Evolutionary conservation across 2,329 filamentous ascomycete species (phyloP), one percentile per base, ranked within the genome.

Genomic region (Fusarium begoniae): DNA sequence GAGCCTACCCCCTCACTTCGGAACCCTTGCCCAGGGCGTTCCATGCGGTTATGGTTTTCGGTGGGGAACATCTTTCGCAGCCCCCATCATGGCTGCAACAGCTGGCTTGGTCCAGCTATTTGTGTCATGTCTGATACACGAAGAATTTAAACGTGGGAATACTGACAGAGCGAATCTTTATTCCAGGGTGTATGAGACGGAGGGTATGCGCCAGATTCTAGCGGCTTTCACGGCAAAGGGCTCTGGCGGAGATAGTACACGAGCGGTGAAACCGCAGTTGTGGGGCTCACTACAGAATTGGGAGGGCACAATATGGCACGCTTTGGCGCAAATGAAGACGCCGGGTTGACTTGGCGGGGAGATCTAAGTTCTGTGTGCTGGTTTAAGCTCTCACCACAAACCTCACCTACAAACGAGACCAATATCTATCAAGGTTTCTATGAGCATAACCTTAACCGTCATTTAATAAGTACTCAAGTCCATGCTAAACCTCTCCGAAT

Each of bases 81-180:
- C 44, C 2, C 44, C 44, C 12, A 28, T 47, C 12, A 28, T 47
- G 26, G 44, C 44, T 11, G 44, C 44, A 13, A 47, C 44, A 3
- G 12, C 44, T 28, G 44, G 24, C 5, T 47, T 47, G 5, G 6
- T 28, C 6, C 45, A 30, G 45, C 14, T 17, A 8, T n/a, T 8
- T 3, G 45, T 22, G 20, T 22, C 45, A 3, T n/a, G 0, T 48
- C 26, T 30, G 4, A n/a, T 12, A 0, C 6, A 1, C 2, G 5
- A 48, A 3, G 45, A n/a, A 30, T 7, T 4, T 0, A 2, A n/a
- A 6, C 6, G 0, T 8, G 20, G 45, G 4, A 17, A 30, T n/a
- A 1, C 6, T 8, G 0, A 48, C 0, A 30, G 0, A 6, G 26
- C 6, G 4, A 7, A n/a, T 6, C 26, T 48, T 12, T 17, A 9